Percentiles rank a stretch among this genome's conserved stretches.
Evolutionary conservation across 192 early-diverging fungal species (phyloP).

Genomic region (Podila clonocystis): DNA sequence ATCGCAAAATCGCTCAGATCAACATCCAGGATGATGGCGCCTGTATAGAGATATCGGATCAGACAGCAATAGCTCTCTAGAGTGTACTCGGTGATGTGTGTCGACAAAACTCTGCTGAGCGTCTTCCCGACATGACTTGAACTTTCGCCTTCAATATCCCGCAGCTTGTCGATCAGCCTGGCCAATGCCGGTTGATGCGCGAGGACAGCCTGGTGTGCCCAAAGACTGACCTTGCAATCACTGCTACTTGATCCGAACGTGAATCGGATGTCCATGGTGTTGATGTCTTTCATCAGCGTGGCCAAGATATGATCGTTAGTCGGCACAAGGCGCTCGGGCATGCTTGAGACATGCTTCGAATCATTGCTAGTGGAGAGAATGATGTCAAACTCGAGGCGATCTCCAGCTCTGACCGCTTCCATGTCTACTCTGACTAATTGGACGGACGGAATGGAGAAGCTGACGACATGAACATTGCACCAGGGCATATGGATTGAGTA

Average conservation of each 20-base stretch:
- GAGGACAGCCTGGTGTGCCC: neutral
- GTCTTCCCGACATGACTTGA: neutral
- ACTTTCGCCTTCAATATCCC: neutral
- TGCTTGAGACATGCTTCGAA: no score
- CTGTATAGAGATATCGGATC: neutral
- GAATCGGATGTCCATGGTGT: neutral
- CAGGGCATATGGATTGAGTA: no score
- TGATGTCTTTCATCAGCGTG: neutral
- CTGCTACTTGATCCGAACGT: neutral
- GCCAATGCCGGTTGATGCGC: neutral
- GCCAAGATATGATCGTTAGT: neutral
- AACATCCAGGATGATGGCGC: neutral
- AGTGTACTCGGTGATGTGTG: neutral
- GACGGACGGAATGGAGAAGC: no score
- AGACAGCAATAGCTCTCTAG: neutral
- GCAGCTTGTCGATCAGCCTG: neutral
- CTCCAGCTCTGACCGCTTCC: no score
- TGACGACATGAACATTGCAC: no score
- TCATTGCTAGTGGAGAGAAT: no score
- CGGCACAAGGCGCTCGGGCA: no score
- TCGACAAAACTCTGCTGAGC: neutral
- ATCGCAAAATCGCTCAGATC: neutral
- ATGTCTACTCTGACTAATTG: no score
- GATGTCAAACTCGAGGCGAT: no score
- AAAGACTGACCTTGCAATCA: neutral